Conservation (phyloP, 805 yeast species). For the Ogataea naganishii region DNA sequence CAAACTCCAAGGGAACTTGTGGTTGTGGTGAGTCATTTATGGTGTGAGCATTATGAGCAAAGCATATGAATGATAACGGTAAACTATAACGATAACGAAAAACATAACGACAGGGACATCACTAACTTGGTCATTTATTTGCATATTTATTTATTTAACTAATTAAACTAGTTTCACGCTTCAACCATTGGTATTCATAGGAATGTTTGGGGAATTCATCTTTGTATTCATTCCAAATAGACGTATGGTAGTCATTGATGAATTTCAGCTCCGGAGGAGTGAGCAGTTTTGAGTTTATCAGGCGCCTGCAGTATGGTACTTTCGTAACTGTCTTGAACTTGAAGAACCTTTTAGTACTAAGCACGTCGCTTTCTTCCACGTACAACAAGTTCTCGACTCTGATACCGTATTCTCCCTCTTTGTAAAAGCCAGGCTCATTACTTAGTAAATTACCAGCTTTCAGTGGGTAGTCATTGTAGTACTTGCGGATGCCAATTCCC, state of each 20-base stretch:
- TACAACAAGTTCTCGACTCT: constrained; percentile 45
- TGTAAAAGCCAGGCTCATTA: constrained; percentile 58
- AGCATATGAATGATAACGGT: not conserved
- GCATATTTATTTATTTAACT: too few relatives aligned
- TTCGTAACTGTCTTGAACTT: constrained; percentile 50
- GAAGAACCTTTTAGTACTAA: constrained; percentile 25
- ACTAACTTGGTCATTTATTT: too few relatives aligned
- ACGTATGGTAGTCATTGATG: constrained; percentile 40
- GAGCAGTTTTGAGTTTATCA: constrained; percentile 38
- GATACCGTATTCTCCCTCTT: constrained; percentile 52
- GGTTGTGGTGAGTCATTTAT: constrained; percentile 99
- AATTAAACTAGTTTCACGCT: constrained; percentile 38
- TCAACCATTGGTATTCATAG: constrained; percentile 39
- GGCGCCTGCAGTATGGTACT: constrained; percentile 47
- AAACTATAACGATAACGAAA: not conserved
- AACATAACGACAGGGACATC: constrained; percentile 9
- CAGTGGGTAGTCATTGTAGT: constrained; percentile 34
- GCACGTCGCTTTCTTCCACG: constrained; percentile 30
- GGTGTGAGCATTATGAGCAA: constrained; percentile 43
- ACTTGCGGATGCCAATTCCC: constrained; percentile 49
- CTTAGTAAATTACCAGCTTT: constrained; percentile 47
- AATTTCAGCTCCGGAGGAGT: constrained; percentile 37
- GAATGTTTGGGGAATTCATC: constrained; percentile 28
- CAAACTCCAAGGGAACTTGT: constrained; percentile 95
- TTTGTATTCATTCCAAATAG: constrained; percentile 36